phyloP scores from a whole-genome alignment of 2,329 filamentous ascomycete species.

The Fusarium domesticum region DNA sequence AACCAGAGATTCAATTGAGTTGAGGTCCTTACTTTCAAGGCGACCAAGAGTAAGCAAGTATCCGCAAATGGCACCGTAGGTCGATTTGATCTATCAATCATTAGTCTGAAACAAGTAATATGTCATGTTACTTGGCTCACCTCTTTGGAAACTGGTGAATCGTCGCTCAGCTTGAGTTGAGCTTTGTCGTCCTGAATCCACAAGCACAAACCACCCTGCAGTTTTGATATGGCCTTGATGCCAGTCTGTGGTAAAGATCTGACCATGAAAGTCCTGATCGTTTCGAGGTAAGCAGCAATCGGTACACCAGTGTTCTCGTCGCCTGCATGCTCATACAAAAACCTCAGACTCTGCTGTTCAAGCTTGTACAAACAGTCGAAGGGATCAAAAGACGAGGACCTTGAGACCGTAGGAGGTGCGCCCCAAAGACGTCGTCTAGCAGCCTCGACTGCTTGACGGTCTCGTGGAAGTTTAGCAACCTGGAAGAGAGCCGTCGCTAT shows the following conservation, averaged over 20 bases:
- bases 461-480: constrained; percentile 53
- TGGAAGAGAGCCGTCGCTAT: constrained; percentile 44
- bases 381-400: constrained; percentile 54
- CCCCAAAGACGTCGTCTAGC: constrained; percentile 64
- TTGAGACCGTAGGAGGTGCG: constrained; percentile 27
- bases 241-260: constrained; percentile 50
- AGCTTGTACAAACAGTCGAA: constrained; percentile 66
- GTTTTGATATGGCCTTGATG: constrained; percentile 52
- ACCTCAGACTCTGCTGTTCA: constrained; percentile 49
- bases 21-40: constrained; percentile 45
- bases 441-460: constrained; percentile 61
- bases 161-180: constrained; percentile 41
- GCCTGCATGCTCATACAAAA: constrained; percentile 50
- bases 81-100: constrained; percentile 39
- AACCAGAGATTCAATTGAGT: constrained; percentile 52
- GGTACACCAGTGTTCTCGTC: constrained; percentile 37
- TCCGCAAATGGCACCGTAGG: constrained; percentile 51
- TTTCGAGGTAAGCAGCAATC: constrained; percentile 49
- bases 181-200: constrained; percentile 62
- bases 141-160: constrained; percentile 39
- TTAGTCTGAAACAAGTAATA: constrained; percentile 24
- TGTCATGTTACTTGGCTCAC: constrained; percentile 37
- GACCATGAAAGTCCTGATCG: constrained; percentile 51
- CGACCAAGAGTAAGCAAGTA: constrained; percentile 36
- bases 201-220: constrained; percentile 58